Conservation (phyloP, 108 stramenopile genomes). For the Nitzschia sp. region DNA sequence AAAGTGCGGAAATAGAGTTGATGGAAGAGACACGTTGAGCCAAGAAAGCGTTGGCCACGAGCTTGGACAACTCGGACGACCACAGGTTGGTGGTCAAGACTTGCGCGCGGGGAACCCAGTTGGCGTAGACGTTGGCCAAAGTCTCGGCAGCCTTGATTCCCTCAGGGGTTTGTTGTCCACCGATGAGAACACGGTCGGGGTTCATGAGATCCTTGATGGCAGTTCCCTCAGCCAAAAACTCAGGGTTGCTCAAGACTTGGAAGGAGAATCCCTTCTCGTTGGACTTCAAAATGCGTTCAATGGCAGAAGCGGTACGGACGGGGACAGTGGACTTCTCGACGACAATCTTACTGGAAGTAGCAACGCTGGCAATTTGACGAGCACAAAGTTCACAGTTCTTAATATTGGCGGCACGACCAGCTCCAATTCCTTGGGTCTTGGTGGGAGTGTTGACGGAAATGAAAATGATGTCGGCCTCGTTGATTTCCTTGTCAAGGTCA, state of each 20-base stretch:
- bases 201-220: conserved; percentile 92
- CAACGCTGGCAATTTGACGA: conserved; percentile 95
- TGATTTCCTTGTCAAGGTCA: conserved; percentile 91
- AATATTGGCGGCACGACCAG: conserved; percentile 99
- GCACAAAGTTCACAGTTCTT: conserved; percentile 99
- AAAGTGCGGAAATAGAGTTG: conserved; percentile 99
- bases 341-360: conserved; percentile 90
- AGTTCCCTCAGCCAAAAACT: conserved; percentile 99
- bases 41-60: conserved; percentile 99
- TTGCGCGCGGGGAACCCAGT: conserved; percentile 94
- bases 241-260: conserved; percentile 96
- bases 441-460: conserved; percentile 99
- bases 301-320: conserved; percentile 96
- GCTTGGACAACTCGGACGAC: conserved; percentile 98
- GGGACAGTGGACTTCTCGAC: conserved; percentile 99
- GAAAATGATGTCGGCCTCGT: conserved; percentile 94
- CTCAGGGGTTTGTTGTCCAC: conserved; percentile 91
- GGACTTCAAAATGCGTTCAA: conserved; percentile 89
- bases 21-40: conserved; percentile 98
- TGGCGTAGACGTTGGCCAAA: conserved; percentile 81
- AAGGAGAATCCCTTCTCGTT: conserved; percentile 94
- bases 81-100: conserved; percentile 98
- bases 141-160: conserved; percentile 85
- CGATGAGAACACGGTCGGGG: conserved; percentile 97
- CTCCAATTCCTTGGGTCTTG: conserved; percentile 96